phyloP scores from a whole-genome alignment of 2,329 filamentous ascomycete species.

The Xylariaceae sp. region DNA sequence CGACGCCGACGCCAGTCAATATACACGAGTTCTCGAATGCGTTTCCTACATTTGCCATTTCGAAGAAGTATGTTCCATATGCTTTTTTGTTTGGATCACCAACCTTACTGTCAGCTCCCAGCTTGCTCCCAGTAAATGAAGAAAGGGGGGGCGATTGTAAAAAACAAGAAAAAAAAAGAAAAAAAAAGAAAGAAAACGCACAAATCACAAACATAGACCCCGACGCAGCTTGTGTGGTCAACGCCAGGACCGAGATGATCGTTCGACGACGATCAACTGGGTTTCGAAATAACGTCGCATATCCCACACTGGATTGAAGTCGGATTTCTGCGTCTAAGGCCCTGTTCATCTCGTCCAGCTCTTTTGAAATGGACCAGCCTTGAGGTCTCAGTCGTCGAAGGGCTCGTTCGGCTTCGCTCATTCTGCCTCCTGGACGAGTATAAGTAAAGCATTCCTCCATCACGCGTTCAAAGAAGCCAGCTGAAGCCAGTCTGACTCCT shows the following conservation, averaged over 20 bases:
- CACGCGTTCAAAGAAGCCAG: too few species aligned
- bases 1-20: constrained; percentile 46
- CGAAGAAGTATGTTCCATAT: constrained; percentile 55
- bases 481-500: too few species aligned
- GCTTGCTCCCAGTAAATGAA: too few species aligned
- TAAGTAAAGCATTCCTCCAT: neutral
- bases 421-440: constrained; percentile 23
- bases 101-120: neutral
- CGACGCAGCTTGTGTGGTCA: constrained; percentile 48
- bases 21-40: constrained; percentile 54
- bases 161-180: too few species aligned
- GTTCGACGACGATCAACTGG: constrained; percentile 48
- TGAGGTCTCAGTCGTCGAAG: constrained; percentile 32
- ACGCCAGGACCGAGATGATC: constrained; percentile 40
- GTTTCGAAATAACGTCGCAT: constrained; percentile 46
- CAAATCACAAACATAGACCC: constrained; percentile 54
- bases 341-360: constrained; percentile 35
- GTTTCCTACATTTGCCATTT: constrained; percentile 50
- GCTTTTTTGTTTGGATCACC: constrained; percentile 31
- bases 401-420: constrained; percentile 30
- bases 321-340: constrained; percentile 33
- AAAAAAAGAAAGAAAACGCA: constrained; percentile 20
- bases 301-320: constrained; percentile 30
- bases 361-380: constrained; percentile 29
- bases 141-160: too few species aligned